Base-by-base conservation (phyloP, 352 stramenopile species). In the Globisporangium spiculum region DNA sequence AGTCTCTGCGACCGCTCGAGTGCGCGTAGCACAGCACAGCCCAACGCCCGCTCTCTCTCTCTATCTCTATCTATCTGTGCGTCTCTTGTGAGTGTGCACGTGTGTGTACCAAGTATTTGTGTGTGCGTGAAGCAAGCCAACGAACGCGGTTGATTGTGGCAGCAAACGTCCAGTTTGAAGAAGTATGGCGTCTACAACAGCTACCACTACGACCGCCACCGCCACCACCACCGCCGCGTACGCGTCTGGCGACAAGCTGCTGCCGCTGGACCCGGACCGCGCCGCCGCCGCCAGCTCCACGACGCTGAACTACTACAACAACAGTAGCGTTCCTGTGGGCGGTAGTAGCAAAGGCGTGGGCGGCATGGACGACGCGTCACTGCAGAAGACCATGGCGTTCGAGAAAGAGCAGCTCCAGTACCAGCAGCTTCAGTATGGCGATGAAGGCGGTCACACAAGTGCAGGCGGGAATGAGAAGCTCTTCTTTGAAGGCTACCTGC, bases 401-500 rank as follows among this genome's bases (percentile, higher is more conserved):
- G 50, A 67, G 63, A 38, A 66, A 56, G 61, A 66, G 26, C 44
- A 52, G 44, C 44, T 52, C 44, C 44, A 52, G 44, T 52, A 22
- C 18, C 55, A 60, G 55, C 55, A 44, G 26, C 14, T 44, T 7
- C 26, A 46, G 6, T 30, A 55, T 18, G 48, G 48, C 18, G 55
- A 61, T 2, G 53, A 63, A 20, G 6, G 10, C 55, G 41, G 65
- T 63, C 52, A 65, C 32, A 18, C 48, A 38, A 7, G 22, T 7
- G 44, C 59, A 38, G 26, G 12, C 41, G 44, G 44, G 44, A 52
- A 52, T 52, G 63, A 68, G 22, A 63, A 72, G 20, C 66, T 65
- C 24, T 55, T 36, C 16, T 89, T 78, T 67, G 75, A 80, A 63
- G 85, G 83, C 0, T 86, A 80, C 54, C 65, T 93, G 32, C 81